Evolutionary conservation across 164 flowering plant species (phyloP).

Genomic region (Stephania yunnanensis): DNA sequence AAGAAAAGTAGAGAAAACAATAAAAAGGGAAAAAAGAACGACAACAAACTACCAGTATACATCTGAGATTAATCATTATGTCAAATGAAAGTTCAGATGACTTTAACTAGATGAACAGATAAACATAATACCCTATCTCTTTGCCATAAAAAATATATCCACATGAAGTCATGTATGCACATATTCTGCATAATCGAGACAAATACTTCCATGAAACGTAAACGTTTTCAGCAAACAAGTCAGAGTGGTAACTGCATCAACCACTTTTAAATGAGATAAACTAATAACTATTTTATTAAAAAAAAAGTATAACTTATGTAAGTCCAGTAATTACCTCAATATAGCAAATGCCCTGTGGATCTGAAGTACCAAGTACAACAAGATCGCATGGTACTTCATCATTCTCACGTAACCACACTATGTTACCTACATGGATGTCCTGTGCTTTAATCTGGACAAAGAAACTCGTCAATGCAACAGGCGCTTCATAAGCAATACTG

Average conservation of each 20-base stretch:
- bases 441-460: constrained; percentile 75
- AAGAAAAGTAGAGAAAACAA: too few relatives aligned
- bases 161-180: neutral
- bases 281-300: neutral
- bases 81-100: neutral
- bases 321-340: constrained; percentile 58
- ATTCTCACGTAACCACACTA: constrained; percentile 97
- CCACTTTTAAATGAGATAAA: neutral
- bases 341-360: constrained; percentile 82
- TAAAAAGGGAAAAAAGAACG: neutral
- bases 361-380: constrained; percentile 89
- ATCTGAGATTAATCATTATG: too few relatives aligned
- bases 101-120: neutral
- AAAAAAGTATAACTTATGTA: neutral
- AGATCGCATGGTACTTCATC: constrained; percentile 99
- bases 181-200: neutral
- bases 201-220: neutral
- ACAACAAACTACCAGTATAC: too few relatives aligned
- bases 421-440: constrained; percentile 79
- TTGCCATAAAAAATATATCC: neutral
- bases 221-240: neutral
- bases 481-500: neutral
- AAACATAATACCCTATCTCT: neutral
- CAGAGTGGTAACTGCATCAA: neutral
- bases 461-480: constrained; percentile 6